phyloP scores from a whole-genome alignment of 23 red algal species.

The Chondrus crispus region DNA sequence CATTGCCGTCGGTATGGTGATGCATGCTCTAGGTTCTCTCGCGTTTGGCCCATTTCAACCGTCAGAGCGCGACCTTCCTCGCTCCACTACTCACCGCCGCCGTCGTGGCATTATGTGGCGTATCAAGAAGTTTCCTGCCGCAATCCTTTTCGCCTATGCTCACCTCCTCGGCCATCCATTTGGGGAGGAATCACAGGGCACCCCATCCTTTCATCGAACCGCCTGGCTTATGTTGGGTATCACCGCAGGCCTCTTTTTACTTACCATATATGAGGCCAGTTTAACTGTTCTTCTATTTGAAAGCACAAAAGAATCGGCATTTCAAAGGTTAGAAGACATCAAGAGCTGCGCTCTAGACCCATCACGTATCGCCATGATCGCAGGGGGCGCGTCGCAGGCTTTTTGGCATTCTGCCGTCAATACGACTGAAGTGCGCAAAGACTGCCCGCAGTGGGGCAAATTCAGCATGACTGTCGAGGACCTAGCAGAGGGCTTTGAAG shows the following conservation, averaged over 20 bases:
- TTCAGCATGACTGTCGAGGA: constrained; percentile 24
- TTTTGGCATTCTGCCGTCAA: constrained; percentile 55
- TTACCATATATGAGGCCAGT: constrained; percentile 38
- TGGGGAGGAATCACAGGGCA: neutral
- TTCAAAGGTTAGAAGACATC: constrained; percentile 25
- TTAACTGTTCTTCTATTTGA: constrained; percentile 36
- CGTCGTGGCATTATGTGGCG: neutral
- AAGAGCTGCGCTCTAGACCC: constrained; percentile 5
- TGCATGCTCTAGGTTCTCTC: constrained; percentile 7
- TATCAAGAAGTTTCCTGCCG: constrained; percentile 27
- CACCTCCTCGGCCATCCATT: constrained; percentile 46
- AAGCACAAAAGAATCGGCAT: constrained; percentile 25
- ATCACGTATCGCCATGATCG: constrained; percentile 15
- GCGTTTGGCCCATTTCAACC: neutral
- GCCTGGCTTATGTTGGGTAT: constrained; percentile 44
- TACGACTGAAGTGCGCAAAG: neutral
- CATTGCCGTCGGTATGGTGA: neutral
- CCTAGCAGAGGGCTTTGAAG: constrained; percentile 27
- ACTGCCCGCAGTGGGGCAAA: constrained; percentile 7
- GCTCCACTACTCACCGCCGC: neutral
- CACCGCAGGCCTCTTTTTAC: constrained; percentile 36
- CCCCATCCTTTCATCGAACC: constrained; percentile 42
- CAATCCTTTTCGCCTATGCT: constrained; percentile 35
- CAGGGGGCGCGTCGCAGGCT: constrained; percentile 28
- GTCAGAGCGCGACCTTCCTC: neutral